A percentile compares a stretch with the other conserved stretches of the same genome.
These are phyloP conservation scores for Gypsophila paniculata DNA, from an alignment of 179 eudicot genomes.

Conservation along the genomic window DNA sequence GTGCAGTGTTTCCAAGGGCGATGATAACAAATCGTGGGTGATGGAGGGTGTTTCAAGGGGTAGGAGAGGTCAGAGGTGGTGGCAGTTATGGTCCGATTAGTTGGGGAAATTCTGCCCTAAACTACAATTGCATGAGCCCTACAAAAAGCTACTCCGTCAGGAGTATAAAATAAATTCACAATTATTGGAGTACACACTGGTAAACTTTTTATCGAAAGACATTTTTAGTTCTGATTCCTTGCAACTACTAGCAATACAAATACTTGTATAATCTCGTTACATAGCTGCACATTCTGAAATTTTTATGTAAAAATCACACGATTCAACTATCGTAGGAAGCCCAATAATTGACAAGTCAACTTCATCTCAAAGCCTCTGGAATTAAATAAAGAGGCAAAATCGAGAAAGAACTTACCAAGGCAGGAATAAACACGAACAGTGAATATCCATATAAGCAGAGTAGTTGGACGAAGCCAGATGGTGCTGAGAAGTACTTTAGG, in stretches of 20 bases:
- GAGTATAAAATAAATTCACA: too few relatives aligned
- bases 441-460: constrained; percentile 94
- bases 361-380: not conserved
- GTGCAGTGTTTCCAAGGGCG: too few relatives aligned
- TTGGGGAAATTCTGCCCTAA: too few relatives aligned
- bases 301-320: not conserved
- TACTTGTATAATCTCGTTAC: not conserved
- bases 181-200: not conserved
- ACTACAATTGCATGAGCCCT: too few relatives aligned
- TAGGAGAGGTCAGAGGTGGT: too few relatives aligned
- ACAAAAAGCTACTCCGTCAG: too few relatives aligned
- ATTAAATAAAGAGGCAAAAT: not conserved
- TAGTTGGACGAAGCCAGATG: constrained; percentile 86
- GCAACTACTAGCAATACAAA: not conserved
- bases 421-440: constrained; percentile 85
- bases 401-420: constrained; percentile 59
- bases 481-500: constrained; percentile 95
- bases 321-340: not conserved
- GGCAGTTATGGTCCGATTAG: too few relatives aligned
- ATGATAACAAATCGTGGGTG: too few relatives aligned
- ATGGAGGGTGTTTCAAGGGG: too few relatives aligned
- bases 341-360: constrained; percentile 4
- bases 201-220: not conserved
- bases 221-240: not conserved
- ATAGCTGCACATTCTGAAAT: not conserved